Evolutionary conservation across 2,329 filamentous ascomycete species (phyloP), one percentile per base, ranked within the genome.

Genomic region (Aspergillus flavus): DNA sequence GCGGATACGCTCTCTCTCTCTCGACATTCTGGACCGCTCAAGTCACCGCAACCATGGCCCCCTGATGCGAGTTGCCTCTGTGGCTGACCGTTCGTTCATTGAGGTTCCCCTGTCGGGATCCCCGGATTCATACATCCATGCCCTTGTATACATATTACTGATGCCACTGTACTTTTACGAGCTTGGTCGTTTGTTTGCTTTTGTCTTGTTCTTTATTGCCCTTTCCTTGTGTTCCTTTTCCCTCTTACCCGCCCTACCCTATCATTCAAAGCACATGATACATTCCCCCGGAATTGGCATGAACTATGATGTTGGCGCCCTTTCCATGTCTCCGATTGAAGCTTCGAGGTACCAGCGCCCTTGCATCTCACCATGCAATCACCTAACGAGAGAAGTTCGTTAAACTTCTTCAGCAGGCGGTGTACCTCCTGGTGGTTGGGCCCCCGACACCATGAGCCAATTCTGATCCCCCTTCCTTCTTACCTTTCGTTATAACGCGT

Each of bases 191-290:
- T 36, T 41, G 34, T 62, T 48, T 61, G 53, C 36, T 43, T 48
- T 57, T 59, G 55, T 50, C 39, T 48, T 34, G 32, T 52, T 56
- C 50, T 46, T 21, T 59, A 28, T 45, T 56, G 36, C 28, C 39
- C 46, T 61, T 32, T 53, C 3, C 54, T 56, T 57, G 41, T 61
- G 46, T 61, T 34, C 55, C 39, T 41, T 41, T 63, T 64, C 16
- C 34, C 55, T 34, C 32, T 63, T 64, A n/a, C 41, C 56, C 50
- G 30, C 52, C 54, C 54, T 54, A 43, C 55, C 48, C 23, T 50
- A 58, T 43, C 57, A 57, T 46, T 52, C 28, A 52, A 32, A 52
- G 62, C 65, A 67, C 64, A 64, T 67, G 65, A 67, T 61, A 63
- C 62, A 57, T 67, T 57, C 56, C 50, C 58, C 28, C 48, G 48